Percentiles rank a stretch among this genome's conserved stretches.
These are phyloP conservation scores for Pyropia yezoensis DNA, from an alignment of 23 red algal species.

Conservation along the genomic window DNA sequence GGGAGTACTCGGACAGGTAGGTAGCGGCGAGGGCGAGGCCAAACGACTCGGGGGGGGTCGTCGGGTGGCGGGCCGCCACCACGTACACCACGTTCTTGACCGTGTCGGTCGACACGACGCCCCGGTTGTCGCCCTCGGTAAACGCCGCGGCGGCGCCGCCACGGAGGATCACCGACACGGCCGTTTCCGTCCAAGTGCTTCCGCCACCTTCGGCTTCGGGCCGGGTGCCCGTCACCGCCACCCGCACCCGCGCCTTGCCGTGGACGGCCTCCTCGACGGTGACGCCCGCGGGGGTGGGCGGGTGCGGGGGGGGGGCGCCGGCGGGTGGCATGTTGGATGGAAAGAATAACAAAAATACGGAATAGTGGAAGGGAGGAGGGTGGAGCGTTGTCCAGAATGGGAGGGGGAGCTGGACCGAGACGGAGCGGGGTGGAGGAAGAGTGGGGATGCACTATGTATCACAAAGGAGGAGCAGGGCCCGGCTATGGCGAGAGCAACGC, in stretches of 20 bases:
- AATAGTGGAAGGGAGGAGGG: too few species aligned
- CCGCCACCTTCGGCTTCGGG: conserved; percentile 14
- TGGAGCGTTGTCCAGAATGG: too few species aligned
- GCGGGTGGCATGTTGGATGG: too few species aligned
- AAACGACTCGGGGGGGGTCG: conserved; percentile 36
- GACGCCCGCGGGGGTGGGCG: neutral
- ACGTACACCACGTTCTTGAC: conserved; percentile 77
- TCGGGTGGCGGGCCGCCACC: conserved; percentile 46
- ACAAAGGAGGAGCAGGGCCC: too few species aligned
- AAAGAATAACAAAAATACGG: too few species aligned
- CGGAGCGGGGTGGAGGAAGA: too few species aligned
- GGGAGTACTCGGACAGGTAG: conserved; percentile 43
- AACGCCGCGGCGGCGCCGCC: conserved; percentile 59
- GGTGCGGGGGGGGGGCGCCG: too few species aligned
- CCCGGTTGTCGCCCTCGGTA: conserved; percentile 50
- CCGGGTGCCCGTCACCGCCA: conserved; percentile 61
- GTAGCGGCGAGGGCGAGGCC: conserved; percentile 30
- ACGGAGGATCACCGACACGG: conserved; percentile 39
- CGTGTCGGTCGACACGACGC: conserved; percentile 81
- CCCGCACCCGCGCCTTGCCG: conserved; percentile 63
- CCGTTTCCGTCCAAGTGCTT: conserved; percentile 25
- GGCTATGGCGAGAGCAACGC: too few species aligned
- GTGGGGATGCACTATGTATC: too few species aligned
- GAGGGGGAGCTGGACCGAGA: too few species aligned
- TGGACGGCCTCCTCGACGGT: conserved; percentile 18